Percentiles rank a stretch among this genome's conserved stretches.
These are phyloP conservation scores for Omphalotus guepiniiformis DNA, from an alignment of 768 basidiomycete genomes.

Conservation along the genomic window DNA sequence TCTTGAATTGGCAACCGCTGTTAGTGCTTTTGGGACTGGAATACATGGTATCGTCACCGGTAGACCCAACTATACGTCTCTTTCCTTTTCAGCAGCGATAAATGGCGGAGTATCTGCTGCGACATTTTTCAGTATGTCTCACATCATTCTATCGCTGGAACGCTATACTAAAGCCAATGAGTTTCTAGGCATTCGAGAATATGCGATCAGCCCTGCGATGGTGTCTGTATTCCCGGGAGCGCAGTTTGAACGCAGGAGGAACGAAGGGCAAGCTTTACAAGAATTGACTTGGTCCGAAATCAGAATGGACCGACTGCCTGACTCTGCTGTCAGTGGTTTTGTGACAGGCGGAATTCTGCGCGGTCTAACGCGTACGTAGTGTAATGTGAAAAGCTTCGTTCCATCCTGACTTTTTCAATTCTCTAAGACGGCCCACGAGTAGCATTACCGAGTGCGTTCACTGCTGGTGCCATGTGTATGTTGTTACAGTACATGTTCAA, in stretches of 20 bases:
- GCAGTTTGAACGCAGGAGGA: slow-evolving; percentile 43
- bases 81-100: slow-evolving; percentile 58
- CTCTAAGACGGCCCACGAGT: slow-evolving; percentile 56
- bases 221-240: slow-evolving; percentile 38
- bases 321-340: slow-evolving; percentile 71
- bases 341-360: slow-evolving; percentile 57
- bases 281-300: slow-evolving; percentile 46
- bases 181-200: slow-evolving; percentile 67
- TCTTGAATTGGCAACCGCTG: slow-evolving; percentile 40
- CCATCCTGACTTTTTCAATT: slow-evolving; percentile 6
- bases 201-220: slow-evolving; percentile 62
- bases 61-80: slow-evolving; percentile 39
- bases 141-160: background rate
- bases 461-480: slow-evolving; percentile 54
- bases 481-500: slow-evolving; percentile 68
- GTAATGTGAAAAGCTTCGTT: background rate
- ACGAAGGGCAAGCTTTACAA: slow-evolving; percentile 13
- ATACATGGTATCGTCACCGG: slow-evolving; percentile 42
- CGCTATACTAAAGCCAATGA: slow-evolving; percentile 5
- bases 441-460: slow-evolving; percentile 54
- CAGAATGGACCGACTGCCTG: slow-evolving; percentile 57
- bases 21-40: slow-evolving; percentile 49
- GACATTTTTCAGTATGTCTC: slow-evolving; percentile 71
- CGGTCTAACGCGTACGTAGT: slow-evolving; percentile 52
- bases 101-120: slow-evolving; percentile 71